Evolutionary conservation across 2,329 filamentous ascomycete species (phyloP), one percentile per base, ranked within the genome.

Genomic region (Metarhizium robertsii): DNA sequence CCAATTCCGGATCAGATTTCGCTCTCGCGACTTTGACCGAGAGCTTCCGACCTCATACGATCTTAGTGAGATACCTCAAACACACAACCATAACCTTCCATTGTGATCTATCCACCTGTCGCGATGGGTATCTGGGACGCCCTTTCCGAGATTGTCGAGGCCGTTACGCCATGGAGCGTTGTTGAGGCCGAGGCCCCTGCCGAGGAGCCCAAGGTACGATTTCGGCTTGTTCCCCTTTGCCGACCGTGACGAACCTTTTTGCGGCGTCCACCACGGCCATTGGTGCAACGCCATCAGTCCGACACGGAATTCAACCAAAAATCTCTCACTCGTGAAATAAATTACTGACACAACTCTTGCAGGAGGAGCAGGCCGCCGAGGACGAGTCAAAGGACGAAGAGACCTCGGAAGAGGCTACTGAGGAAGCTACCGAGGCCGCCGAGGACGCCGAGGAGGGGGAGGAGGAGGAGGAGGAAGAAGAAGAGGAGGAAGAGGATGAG

Each of bases 401-500:
- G 42, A 57, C 58, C 48, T 59, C 61, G 52, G 65, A 63, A 51
- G 60, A 62, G 40, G 50, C 57, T 45, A 60, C 63, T 57, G 65
- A 69, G 53, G 65, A 55, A 32, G 42, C 67, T 47, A 18, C 14
- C 20, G 56, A 76, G 54, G 73, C 74, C 55, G 71, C 74, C 14
- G 75, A 73, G 54, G 75, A 75, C 32, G 75, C 67, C 20, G 80
- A 78, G 47, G 75, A 74, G 45, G 79, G 74, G 8, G 76, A 74
- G 45, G 79, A 78, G 25, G 79, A 80, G 18, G 83, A 78, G 30
- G 83, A 80, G 40, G 83, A 81, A 36, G 84, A 81, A 29, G 84
- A 85, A 47, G 87, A 85, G 30, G 86, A 87, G 47, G 85, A 87
- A 38, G 86, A 87, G 40, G 86, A 90, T 20, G 88, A 92, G 58